A percentile compares a stretch with the other conserved stretches of the same genome.
phyloP scores from a whole-genome alignment of 1,284 basidiomycete species.

The Rhodofomes roseus region DNA sequence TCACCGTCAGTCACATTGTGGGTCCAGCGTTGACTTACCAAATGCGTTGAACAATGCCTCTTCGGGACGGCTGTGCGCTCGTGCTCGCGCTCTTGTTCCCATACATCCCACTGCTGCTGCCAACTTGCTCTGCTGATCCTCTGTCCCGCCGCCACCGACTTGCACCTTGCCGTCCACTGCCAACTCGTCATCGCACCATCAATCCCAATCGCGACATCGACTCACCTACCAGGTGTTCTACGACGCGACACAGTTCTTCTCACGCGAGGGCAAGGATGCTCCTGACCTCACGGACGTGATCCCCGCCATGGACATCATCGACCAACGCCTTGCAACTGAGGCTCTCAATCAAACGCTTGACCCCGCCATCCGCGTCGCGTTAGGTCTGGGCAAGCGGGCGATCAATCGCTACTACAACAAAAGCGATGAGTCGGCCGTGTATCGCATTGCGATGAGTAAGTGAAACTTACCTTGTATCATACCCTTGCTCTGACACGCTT shows the following conservation, averaged over 20 bases:
- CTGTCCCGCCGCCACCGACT: too few relatives aligned
- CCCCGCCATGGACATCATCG: slow-evolving; percentile 32
- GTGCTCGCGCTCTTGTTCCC: too few relatives aligned
- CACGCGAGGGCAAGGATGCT: slow-evolving; percentile 6
- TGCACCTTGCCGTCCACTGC: too few relatives aligned
- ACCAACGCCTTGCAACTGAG: slow-evolving; percentile 19
- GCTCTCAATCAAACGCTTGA: slow-evolving; percentile 2
- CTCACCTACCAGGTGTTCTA: slow-evolving; percentile 22
- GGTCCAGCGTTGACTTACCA: neutral
- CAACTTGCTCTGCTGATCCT: too few relatives aligned
- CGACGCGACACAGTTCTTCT: slow-evolving; percentile 28
- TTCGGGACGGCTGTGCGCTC: too few relatives aligned
- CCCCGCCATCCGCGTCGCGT: slow-evolving; percentile 14
- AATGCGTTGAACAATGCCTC: too few relatives aligned
- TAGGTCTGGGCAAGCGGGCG: slow-evolving; percentile 12
- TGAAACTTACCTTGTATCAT: neutral
- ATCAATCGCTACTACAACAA: slow-evolving; percentile 28
- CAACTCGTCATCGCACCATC: too few relatives aligned
- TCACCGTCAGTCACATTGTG: neutral
- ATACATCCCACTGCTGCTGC: too few relatives aligned
- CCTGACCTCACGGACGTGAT: slow-evolving; percentile 28
- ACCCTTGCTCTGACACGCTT: neutral
- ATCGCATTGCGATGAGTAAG: slow-evolving; percentile 29
- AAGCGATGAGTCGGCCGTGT: slow-evolving; percentile 25
- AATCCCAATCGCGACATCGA: too few relatives aligned